Evolutionary conservation across 2,329 filamentous ascomycete genomes (phyloP).

Genomic region (Hypoxylon sp.): DNA sequence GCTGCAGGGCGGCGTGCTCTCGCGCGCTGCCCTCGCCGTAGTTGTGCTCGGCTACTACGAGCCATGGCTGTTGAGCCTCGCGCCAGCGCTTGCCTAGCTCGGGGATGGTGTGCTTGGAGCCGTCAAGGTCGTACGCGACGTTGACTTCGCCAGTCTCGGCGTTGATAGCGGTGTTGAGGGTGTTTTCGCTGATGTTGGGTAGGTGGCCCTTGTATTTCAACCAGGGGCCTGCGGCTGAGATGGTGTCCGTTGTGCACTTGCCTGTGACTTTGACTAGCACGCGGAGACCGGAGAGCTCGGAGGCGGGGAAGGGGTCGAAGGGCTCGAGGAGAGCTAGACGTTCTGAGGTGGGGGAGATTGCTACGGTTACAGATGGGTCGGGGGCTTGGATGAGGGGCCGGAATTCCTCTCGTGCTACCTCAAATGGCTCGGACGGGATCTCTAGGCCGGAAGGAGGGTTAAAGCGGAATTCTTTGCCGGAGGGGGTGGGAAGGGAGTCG

Average conservation of each 20-base stretch:
- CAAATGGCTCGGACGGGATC: constrained; percentile 76
- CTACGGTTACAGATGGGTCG: constrained; percentile 78
- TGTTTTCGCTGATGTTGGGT: constrained; percentile 98
- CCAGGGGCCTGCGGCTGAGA: constrained; percentile 96
- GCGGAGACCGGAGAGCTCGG: constrained; percentile 81
- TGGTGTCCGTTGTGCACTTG: constrained; percentile 99
- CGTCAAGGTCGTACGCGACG: constrained; percentile 88
- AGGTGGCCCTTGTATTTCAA: constrained; percentile 99
- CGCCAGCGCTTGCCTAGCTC: constrained; percentile 91
- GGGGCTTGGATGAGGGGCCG: constrained; percentile 80
- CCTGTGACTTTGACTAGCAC: constrained; percentile 97
- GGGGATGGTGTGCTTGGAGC: constrained; percentile 82
- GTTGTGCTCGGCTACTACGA: constrained; percentile 97
- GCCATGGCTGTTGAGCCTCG: constrained; percentile 80
- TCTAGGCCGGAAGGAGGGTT: constrained; percentile 80
- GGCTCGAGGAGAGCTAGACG: constrained; percentile 93
- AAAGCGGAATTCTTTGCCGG: constrained; percentile 88
- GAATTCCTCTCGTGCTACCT: constrained; percentile 75
- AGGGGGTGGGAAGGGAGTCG: constrained; percentile 84
- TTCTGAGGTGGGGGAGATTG: constrained; percentile 88
- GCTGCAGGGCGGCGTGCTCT: constrained; percentile 91
- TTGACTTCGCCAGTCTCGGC: constrained; percentile 94
- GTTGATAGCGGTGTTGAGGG: constrained; percentile 94
- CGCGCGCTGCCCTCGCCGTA: constrained; percentile 92
- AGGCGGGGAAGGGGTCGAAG: constrained; percentile 84